Evolutionary conservation across 495 filamentous ascomycete species (phyloP).

Genomic region (Hypoxylon crocopeplum): DNA sequence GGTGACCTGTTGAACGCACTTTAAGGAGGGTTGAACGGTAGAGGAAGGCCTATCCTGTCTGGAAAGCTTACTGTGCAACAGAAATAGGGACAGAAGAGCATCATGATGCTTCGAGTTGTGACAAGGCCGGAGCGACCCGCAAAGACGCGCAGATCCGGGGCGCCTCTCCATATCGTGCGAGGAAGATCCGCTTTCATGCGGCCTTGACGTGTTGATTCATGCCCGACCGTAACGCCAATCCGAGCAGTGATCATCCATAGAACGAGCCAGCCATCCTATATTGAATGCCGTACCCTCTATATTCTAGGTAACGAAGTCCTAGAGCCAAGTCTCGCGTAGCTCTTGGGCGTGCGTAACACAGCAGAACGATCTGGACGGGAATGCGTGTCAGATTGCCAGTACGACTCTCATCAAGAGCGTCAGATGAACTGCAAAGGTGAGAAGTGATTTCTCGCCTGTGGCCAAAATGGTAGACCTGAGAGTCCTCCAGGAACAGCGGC

Average conservation of each 20-base stretch:
- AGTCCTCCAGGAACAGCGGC: constrained; percentile 27
- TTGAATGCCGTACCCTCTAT: neutral
- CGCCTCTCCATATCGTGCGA: neutral
- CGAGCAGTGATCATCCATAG: neutral
- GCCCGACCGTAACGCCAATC: constrained; percentile 12
- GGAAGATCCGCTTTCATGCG: constrained; percentile 19
- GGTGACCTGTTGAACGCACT: no score
- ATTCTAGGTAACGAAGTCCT: neutral
- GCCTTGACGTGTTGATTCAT: constrained; percentile 14
- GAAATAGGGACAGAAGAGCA: constrained; percentile 3
- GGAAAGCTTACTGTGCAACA: constrained; percentile 14
- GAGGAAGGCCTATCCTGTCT: neutral
- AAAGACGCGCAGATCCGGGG: constrained; percentile 8
- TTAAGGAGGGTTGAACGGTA: neutral
- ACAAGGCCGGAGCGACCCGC: constrained; percentile 2
- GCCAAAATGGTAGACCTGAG: neutral
- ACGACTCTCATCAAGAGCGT: neutral
- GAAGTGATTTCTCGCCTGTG: neutral
- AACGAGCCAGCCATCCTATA: neutral
- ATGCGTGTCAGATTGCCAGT: constrained; percentile 3
- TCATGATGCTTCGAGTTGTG: constrained; percentile 3
- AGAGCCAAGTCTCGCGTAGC: constrained; percentile 5
- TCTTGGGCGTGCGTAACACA: neutral
- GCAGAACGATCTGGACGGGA: neutral
- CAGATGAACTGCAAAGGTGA: constrained; percentile 2